Conservation (phyloP, 2,329 filamentous ascomycete species). For the Phoma sp. region DNA sequence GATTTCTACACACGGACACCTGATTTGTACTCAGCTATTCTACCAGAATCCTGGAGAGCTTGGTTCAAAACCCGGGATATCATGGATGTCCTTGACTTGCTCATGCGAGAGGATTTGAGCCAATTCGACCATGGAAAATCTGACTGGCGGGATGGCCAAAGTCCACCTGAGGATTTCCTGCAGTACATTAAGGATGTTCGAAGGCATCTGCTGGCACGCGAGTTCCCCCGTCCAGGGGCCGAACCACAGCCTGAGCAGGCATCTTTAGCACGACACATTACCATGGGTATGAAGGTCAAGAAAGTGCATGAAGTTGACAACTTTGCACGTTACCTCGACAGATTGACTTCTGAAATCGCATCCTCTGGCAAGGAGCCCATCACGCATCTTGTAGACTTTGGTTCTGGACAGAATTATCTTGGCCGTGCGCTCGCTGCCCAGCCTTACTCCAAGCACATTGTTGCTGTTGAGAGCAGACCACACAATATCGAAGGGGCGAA, state of each 20-base stretch:
- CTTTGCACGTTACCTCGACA: slow-evolving; percentile 84
- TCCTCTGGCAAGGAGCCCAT: slow-evolving; percentile 55
- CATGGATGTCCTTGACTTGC: slow-evolving; percentile 77
- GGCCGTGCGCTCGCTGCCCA: slow-evolving; percentile 83
- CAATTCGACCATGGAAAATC: slow-evolving; percentile 25
- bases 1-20: slow-evolving; percentile 92
- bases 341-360: slow-evolving; percentile 63
- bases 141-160: slow-evolving; percentile 52
- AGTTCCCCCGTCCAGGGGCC: slow-evolving; percentile 55
- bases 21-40: slow-evolving; percentile 77
- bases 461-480: slow-evolving; percentile 87
- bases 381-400: slow-evolving; percentile 93
- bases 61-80: slow-evolving; percentile 77
- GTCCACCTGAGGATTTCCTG: slow-evolving; percentile 64
- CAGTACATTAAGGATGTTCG: slow-evolving; percentile 76
- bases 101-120: slow-evolving; percentile 78
- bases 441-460: slow-evolving; percentile 84
- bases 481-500: slow-evolving; percentile 87
- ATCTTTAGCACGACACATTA: slow-evolving; percentile 71
- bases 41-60: slow-evolving; percentile 80
- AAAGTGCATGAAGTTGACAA: slow-evolving; percentile 93
- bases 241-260: slow-evolving; percentile 51
- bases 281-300: slow-evolving; percentile 93
- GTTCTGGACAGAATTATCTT: slow-evolving; percentile 95
- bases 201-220: slow-evolving; percentile 69